Evolutionary conservation across 345 rosid genomes (phyloP).

Genomic region (Mallotus nudiflorus): DNA sequence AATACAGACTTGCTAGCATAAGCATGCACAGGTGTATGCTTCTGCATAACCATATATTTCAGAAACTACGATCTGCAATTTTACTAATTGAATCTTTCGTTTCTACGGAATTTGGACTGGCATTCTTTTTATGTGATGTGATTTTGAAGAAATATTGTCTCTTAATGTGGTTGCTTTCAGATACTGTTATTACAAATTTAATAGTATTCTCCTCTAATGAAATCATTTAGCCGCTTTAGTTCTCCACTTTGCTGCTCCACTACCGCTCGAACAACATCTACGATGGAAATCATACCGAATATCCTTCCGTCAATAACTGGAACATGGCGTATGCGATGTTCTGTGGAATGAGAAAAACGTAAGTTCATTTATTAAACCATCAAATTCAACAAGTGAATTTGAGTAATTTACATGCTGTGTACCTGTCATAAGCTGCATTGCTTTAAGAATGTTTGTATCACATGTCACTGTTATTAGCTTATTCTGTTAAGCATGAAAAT

Average conservation of each 20-base stretch:
- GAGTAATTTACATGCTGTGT: not conserved
- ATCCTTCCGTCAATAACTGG: constrained; percentile 85
- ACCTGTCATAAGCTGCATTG: constrained; percentile 98
- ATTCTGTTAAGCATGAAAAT: constrained; percentile 38
- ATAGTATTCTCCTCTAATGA: constrained; percentile 76
- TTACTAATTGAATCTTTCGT: not conserved
- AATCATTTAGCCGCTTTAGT: constrained; percentile 70
- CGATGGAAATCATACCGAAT: constrained; percentile 81
- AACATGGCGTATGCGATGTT: constrained; percentile 66
- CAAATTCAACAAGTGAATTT: not conserved
- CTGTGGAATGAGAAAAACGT: constrained; percentile 35
- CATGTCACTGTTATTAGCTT: constrained; percentile 67
- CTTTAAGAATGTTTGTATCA: constrained; percentile 61
- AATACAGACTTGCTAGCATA: no score
- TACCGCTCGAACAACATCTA: constrained; percentile 70
- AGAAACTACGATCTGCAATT: not conserved
- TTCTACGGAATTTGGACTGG: not conserved
- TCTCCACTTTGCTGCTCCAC: constrained; percentile 88
- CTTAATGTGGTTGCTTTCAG: not conserved
- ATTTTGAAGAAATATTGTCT: not conserved
- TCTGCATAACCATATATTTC: no score
- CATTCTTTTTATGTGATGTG: not conserved
- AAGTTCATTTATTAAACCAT: not conserved
- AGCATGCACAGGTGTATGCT: no score
- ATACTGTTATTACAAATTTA: constrained; percentile 13